Conservation (phyloP, 2,329 filamentous ascomycete species). For the Cercospora sp. region DNA sequence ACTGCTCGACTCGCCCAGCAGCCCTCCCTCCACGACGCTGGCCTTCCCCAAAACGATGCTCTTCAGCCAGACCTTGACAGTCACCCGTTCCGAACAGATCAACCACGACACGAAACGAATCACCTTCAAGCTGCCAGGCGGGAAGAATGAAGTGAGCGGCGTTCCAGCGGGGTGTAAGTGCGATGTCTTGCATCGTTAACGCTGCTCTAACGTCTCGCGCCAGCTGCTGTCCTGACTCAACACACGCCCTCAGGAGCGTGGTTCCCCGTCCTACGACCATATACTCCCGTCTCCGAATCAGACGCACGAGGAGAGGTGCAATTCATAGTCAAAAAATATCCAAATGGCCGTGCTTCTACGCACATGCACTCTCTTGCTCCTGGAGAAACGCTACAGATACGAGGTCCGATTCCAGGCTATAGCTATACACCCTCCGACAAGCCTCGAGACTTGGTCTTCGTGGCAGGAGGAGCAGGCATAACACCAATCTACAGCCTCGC, state of each 20-base stretch:
- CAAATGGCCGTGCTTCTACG: slow-evolving; percentile 62
- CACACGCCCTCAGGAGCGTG: slow-evolving; percentile 57
- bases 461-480: slow-evolving; percentile 72
- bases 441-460: slow-evolving; percentile 54
- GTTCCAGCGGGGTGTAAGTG: slow-evolving; percentile 34
- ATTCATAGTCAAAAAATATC: slow-evolving; percentile 68
- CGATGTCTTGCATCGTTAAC: neutral
- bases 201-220: slow-evolving; percentile 1
- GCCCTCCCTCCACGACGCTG: slow-evolving; percentile 31
- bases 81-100: slow-evolving; percentile 35
- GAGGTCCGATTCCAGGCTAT: slow-evolving; percentile 50
- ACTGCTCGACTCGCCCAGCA: slow-evolving; percentile 33
- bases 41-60: slow-evolving; percentile 37
- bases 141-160: slow-evolving; percentile 33
- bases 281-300: slow-evolving; percentile 62
- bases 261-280: slow-evolving; percentile 63
- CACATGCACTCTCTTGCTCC: slow-evolving; percentile 67
- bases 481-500: slow-evolving; percentile 59
- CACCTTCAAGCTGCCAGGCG: slow-evolving; percentile 37
- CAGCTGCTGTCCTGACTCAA: slow-evolving; percentile 60
- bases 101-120: slow-evolving; percentile 40
- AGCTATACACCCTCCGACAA: slow-evolving; percentile 29
- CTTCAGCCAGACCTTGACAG: slow-evolving; percentile 36
- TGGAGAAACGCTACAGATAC: slow-evolving; percentile 62
- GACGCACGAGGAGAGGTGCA: slow-evolving; percentile 62